Base-by-base conservation (phyloP, 2,329 filamentous ascomycete species). In the Pseudocercospora crystallina region DNA sequence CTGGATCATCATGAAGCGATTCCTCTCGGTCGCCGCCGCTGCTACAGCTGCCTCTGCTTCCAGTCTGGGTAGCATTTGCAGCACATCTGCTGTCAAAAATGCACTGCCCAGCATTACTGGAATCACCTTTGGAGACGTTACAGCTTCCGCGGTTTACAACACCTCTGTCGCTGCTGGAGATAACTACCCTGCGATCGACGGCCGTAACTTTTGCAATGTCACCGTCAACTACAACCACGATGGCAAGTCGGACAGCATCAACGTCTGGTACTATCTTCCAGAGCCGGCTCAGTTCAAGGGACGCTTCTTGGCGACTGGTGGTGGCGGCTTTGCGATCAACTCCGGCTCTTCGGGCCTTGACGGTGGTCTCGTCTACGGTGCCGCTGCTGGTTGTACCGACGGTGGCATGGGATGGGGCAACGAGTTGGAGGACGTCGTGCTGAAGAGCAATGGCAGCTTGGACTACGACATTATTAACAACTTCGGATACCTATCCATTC, bases 401-500 rank as follows among this genome's bases (percentile, higher is more conserved):
- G 77, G 74, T 11, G 77, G 78, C 1, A 80, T 79, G 56, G 40
- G 47, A 12, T 42, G 33, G 47, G 47, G 47, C 40, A 34, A 35
- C 17, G 49, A 43, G 31, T 15, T 50, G 10, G 13, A 50, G 10
- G 35, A 51, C n/a, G 42, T 51, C 5, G 29, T 51, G 12, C 30
- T 51, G n/a, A 26, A 13, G 9, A 56, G 38, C 9, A 79, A 81
- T 49, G 77, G 76, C 8, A 74, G 74, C 3, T 69, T 79, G 56
- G 77, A 81, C 63, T 80, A 71, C 65, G 71, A 80, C 32, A 67
- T 72, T 1, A 67, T 72, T 2, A 71, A 76, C 65, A 77, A 74
- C 68, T 80, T 80, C 47, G 71, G 66, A 1, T 81, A 81, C 65
- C 68, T 75, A 53, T 78, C 74, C 0, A 65, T 80, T 1, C 73